Percentiles rank a stretch among this genome's conserved stretches.
These are phyloP conservation scores for Lactarius evosmus DNA, from an alignment of 768 basidiomycete genomes.

Conservation along the genomic window DNA sequence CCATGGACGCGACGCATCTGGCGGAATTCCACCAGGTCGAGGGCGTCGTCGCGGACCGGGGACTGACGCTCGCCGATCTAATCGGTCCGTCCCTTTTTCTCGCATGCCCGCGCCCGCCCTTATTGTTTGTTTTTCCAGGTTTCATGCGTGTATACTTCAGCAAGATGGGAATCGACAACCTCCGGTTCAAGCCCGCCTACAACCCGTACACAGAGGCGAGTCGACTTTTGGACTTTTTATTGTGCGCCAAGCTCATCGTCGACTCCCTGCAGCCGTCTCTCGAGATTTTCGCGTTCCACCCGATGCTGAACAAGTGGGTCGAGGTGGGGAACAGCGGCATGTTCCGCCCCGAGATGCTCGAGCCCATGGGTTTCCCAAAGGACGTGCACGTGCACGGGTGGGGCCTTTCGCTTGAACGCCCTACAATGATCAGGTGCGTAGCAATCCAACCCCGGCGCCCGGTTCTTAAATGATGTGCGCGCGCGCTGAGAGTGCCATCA, in stretches of 20 bases:
- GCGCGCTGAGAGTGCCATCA: neutral
- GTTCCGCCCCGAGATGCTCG: constrained; percentile 99
- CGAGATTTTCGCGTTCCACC: constrained; percentile 98
- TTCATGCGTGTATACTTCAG: constrained; percentile 99
- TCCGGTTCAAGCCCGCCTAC: constrained; percentile 98
- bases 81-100: constrained; percentile 80
- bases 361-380: constrained; percentile 97
- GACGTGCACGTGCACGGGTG: constrained; percentile 96
- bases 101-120: neutral
- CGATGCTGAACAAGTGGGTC: constrained; percentile 89
- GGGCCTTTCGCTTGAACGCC: constrained; percentile 91
- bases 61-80: constrained; percentile 88
- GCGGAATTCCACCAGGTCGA: constrained; percentile 99
- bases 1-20: constrained; percentile 96
- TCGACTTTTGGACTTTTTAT: no score
- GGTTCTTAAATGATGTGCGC: neutral
- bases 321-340: constrained; percentile 99
- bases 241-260: no score
- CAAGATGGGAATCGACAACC: constrained; percentile 93
- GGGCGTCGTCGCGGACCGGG: constrained; percentile 94
- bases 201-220: constrained; percentile 96
- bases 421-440: constrained; percentile 94
- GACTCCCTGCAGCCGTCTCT: constrained; percentile 67
- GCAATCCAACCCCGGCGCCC: neutral
- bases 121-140: no score